Conservation (phyloP, 768 basidiomycete species). For the Baorangia bicolor region DNA sequence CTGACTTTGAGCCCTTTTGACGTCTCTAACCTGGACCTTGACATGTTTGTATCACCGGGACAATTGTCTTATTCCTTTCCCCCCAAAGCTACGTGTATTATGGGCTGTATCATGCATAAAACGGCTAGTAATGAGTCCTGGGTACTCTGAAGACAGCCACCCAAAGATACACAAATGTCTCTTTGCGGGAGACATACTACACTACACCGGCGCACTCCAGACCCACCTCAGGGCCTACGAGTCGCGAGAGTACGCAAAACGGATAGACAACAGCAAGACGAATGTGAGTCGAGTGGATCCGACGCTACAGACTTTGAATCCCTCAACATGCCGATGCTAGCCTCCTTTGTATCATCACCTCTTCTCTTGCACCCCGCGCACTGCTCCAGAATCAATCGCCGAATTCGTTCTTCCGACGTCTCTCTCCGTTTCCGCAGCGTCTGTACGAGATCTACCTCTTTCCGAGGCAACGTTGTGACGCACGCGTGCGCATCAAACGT, state of each 20-base stretch:
- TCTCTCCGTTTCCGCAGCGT: slow-evolving; percentile 22
- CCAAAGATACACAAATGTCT: neutral
- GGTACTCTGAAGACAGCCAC: neutral
- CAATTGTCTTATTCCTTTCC: neutral
- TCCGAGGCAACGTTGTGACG: slow-evolving; percentile 33
- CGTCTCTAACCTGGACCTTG: neutral
- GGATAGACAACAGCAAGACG: slow-evolving; percentile 4
- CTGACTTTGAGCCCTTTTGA: neutral
- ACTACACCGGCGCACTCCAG: neutral
- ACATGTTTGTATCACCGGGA: neutral
- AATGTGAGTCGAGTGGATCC: neutral
- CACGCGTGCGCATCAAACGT: slow-evolving; percentile 38
- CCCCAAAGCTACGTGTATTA: neutral
- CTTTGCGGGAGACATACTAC: neutral
- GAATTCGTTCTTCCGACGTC: slow-evolving; percentile 10
- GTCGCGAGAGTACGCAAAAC: neutral
- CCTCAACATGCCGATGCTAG: neutral
- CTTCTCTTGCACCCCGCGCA: slow-evolving; percentile 10
- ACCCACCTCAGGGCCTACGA: neutral
- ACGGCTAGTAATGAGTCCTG: neutral
- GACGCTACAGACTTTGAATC: slow-evolving; percentile 6
- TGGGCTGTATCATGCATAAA: neutral
- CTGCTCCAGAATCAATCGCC: slow-evolving; percentile 12
- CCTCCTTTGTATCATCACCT: slow-evolving; percentile 1
- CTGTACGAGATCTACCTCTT: slow-evolving; percentile 10